A percentile compares a stretch with the other conserved stretches of the same genome.
These are phyloP conservation scores for Xerocomus nothofagi DNA, from an alignment of 1,284 basidiomycete genomes.

Conservation along the genomic window DNA sequence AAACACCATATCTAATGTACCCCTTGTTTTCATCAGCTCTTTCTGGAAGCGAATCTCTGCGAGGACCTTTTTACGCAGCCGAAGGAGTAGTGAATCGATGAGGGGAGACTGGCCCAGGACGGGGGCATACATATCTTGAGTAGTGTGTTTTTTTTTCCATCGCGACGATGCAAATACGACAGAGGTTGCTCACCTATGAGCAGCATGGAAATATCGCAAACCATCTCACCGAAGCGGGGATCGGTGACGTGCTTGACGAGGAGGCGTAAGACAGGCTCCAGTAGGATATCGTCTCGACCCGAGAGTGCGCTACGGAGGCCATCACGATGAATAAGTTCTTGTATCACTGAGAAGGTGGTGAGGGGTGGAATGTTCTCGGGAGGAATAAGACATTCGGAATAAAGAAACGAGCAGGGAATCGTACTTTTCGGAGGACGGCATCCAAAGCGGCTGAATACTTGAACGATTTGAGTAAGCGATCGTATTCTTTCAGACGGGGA, in stretches of 20 bases:
- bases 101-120: constrained; percentile 92
- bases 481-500: constrained; percentile 84
- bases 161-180: not conserved
- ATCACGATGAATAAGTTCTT: constrained; percentile 92
- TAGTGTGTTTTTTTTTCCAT: not conserved
- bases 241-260: constrained; percentile 86
- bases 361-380: constrained; percentile 76
- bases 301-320: constrained; percentile 85
- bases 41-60: constrained; percentile 91
- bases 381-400: constrained; percentile 8
- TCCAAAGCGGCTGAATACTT: constrained; percentile 95
- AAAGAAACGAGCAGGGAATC: constrained; percentile 11
- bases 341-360: constrained; percentile 88
- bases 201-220: constrained; percentile 79
- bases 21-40: constrained; percentile 81
- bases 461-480: constrained; percentile 88
- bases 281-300: constrained; percentile 90
- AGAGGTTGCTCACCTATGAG: constrained; percentile 70
- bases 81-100: constrained; percentile 85
- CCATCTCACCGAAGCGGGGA: constrained; percentile 88
- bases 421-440: constrained; percentile 81
- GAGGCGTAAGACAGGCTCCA: constrained; percentile 88
- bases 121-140: constrained; percentile 85
- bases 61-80: constrained; percentile 80
- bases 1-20: constrained; percentile 92